Evolutionary conservation across 495 filamentous ascomycete species (phyloP).

Genomic region (Daldinia bambusicola): DNA sequence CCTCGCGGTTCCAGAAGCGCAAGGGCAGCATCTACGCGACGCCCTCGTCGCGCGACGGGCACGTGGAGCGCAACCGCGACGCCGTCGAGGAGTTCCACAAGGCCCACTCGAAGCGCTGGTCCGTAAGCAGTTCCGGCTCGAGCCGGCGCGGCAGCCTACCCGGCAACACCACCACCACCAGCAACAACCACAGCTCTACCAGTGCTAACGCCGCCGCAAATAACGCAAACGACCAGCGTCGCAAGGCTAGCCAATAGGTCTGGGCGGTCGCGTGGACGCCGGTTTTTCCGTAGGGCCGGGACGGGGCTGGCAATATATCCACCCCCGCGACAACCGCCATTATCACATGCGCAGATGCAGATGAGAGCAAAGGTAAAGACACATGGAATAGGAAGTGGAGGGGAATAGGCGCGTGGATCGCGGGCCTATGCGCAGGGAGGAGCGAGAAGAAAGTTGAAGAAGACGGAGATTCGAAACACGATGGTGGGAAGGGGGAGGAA

Average conservation of each 20-base stretch:
- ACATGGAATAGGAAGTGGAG: background rate
- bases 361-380: too few relatives aligned
- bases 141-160: constrained; percentile 32
- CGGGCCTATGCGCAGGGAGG: constrained; percentile 1
- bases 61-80: constrained; percentile 61
- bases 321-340: background rate
- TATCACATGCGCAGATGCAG: too few relatives aligned
- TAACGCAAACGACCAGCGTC: constrained; percentile 20
- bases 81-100: constrained; percentile 55
- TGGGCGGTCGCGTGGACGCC: constrained; percentile 25
- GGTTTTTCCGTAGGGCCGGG: constrained; percentile 25
- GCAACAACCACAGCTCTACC: background rate
- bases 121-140: constrained; percentile 36
- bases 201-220: background rate
- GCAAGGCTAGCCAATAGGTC: constrained; percentile 40
- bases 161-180: background rate
- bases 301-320: background rate
- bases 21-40: constrained; percentile 72
- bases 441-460: too few relatives aligned
- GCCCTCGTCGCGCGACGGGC: constrained; percentile 65
- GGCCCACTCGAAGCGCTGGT: constrained; percentile 55
- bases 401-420: background rate
- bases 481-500: background rate
- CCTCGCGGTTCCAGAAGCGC: constrained; percentile 70
- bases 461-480: background rate